A percentile compares a stretch with the other conserved stretches of the same genome.
Conservation (phyloP, 2,329 filamentous ascomycete genomes). For the Sclerotinia minor region DNA sequence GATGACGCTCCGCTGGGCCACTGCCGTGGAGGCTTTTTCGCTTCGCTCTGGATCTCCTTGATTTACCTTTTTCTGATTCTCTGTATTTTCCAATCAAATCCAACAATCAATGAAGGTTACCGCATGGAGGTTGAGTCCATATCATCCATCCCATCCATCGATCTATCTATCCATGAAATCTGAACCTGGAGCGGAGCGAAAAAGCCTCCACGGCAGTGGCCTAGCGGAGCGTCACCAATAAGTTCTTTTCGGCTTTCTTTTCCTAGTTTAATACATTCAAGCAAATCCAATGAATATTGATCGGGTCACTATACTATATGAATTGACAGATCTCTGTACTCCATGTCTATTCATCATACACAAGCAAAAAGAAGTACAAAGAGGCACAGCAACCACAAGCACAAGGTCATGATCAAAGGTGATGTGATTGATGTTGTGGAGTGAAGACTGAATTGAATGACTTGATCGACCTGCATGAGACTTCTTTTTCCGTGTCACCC, state of each 20-base stretch:
- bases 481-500: neutral
- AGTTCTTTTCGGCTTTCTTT: too few species aligned
- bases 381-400: neutral
- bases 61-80: too few species aligned
- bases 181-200: constrained; percentile 4
- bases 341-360: too few species aligned
- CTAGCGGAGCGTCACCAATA: neutral
- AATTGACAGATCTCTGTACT: neutral
- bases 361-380: neutral
- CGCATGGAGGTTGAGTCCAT: neutral
- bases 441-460: neutral
- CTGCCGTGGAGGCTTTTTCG: constrained; percentile 9
- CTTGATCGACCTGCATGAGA: neutral
- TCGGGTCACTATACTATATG: neutral
- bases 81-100: neutral
- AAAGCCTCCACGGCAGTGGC: constrained; percentile 1
- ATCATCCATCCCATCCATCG: neutral
- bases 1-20: constrained; percentile 6
- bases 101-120: neutral
- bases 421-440: neutral
- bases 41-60: neutral
- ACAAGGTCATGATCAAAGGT: too few species aligned
- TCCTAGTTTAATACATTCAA: neutral
- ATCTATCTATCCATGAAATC: neutral
- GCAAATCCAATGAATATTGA: too few species aligned